Percentiles rank a stretch among this genome's conserved stretches.
Conservation (phyloP, 495 filamentous ascomycete species). For the Aspergillus nanangensis region DNA sequence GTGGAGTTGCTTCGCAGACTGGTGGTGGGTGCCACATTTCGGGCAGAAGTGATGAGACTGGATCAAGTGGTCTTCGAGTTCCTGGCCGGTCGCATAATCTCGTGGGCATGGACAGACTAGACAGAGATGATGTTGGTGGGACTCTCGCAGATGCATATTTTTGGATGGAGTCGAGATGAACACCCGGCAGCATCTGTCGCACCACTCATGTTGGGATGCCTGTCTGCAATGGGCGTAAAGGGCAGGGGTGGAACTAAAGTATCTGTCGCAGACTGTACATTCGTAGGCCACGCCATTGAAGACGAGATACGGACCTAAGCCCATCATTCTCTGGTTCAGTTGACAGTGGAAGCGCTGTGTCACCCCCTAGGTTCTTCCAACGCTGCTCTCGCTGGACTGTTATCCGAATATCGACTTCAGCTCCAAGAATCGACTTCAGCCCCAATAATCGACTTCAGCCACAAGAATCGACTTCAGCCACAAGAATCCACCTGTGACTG, state of each 20-base stretch:
- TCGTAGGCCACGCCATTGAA: constrained; percentile 10
- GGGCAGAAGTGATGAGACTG: constrained; percentile 7
- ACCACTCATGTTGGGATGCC: constrained; percentile 10
- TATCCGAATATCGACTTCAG: too few species aligned
- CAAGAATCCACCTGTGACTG: too few species aligned
- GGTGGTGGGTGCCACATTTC: constrained; percentile 4
- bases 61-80: constrained; percentile 6
- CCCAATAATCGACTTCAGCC: too few species aligned
- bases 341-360: background rate
- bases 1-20: constrained; percentile 2
- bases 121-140: constrained; percentile 9
- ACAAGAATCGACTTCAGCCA: too few species aligned
- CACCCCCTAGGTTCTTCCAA: too few species aligned
- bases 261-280: constrained; percentile 11
- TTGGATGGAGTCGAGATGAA: constrained; percentile 7
- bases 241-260: constrained; percentile 7
- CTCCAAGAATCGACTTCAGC: too few species aligned
- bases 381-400: too few species aligned
- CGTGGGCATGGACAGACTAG: constrained; percentile 4
- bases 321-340: constrained; percentile 10
- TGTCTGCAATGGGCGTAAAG: constrained; percentile 13
- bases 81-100: constrained; percentile 3
- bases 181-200: constrained; percentile 9
- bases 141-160: constrained; percentile 7
- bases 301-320: constrained; percentile 12